These are phyloP conservation scores for Teunomyces cretensis DNA, from an alignment of 805 yeast species.

Conservation along the genomic window DNA sequence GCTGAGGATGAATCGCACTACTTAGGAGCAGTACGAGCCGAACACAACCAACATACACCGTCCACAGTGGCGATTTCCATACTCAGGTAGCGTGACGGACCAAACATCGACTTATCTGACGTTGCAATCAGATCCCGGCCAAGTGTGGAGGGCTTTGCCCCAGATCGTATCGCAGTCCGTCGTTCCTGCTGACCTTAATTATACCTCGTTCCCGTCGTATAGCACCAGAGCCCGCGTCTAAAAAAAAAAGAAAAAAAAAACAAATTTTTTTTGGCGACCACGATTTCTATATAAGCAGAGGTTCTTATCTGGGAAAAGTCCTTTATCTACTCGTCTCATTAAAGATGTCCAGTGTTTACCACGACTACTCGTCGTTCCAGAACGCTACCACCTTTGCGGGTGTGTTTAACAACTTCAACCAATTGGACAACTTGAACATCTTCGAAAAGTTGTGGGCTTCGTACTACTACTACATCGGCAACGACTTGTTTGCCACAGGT, in stretches of 20 bases:
- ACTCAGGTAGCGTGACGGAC: too few relatives aligned
- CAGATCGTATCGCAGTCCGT: neutral
- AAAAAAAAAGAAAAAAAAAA: neutral
- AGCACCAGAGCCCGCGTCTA: constrained; percentile 3
- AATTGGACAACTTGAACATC: constrained; percentile 36
- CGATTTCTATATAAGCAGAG: constrained; percentile 1
- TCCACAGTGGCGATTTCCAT: too few relatives aligned
- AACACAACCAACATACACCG: too few relatives aligned
- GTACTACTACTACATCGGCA: constrained; percentile 80
- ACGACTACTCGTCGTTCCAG: constrained; percentile 26
- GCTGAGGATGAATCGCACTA: too few relatives aligned
- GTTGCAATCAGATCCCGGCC: too few relatives aligned
- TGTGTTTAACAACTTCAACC: constrained; percentile 22
- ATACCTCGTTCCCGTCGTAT: constrained; percentile 2
- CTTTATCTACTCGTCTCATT: neutral
- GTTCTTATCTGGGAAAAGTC: neutral
- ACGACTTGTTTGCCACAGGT: constrained; percentile 92
- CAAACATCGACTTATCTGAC: too few relatives aligned
- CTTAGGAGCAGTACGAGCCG: too few relatives aligned
- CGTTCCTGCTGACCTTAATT: neutral
- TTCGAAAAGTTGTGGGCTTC: constrained; percentile 84
- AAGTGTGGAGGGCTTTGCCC: too few relatives aligned
- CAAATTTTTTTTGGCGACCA: neutral
- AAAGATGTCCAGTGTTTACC: constrained; percentile 18
- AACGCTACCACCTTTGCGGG: constrained; percentile 25